phyloP scores from a whole-genome alignment of 257 asterid genomes.

The Prunella vulgaris region DNA sequence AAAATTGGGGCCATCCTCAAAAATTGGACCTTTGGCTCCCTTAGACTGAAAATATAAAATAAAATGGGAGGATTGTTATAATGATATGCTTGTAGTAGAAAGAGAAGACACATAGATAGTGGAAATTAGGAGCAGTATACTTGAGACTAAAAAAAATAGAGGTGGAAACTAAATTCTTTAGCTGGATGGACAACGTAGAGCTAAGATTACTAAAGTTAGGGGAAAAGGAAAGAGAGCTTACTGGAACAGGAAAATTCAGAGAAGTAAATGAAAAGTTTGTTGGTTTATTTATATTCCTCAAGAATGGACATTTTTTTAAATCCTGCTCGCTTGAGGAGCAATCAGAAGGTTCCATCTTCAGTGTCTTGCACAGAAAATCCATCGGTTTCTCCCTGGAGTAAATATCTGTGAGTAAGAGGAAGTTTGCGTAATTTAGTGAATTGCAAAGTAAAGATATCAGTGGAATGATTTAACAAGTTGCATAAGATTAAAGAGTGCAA shows the following conservation, averaged over 20 bases:
- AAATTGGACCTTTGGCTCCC: conserved; percentile 67
- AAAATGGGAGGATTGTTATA: conserved; percentile 4
- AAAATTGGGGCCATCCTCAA: conserved; percentile 78
- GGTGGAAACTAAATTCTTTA: not conserved
- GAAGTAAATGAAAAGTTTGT: conserved; percentile 63
- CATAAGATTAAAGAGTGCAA: not conserved
- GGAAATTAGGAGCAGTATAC: not conserved
- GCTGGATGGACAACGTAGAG: not conserved
- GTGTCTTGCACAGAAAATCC: conserved; percentile 51
- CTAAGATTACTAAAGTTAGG: not conserved
- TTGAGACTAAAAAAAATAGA: not conserved
- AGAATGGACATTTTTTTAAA: conserved; percentile 65
- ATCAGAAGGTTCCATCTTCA: conserved; percentile 44
- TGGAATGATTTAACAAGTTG: not conserved
- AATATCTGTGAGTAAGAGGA: conserved; percentile 29
- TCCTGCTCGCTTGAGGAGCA: conserved; percentile 47
- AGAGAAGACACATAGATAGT: conserved; percentile 3
- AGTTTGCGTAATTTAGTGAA: conserved; percentile 13
- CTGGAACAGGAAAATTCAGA: conserved; percentile 43
- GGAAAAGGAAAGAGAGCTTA: conserved; percentile 27
- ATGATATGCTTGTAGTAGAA: not conserved
- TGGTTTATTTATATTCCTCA: conserved; percentile 68
- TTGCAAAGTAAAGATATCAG: not conserved
- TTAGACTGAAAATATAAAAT: conserved; percentile 33
- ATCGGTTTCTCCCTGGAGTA: conserved; percentile 29